Conservation (phyloP, 2,329 filamentous ascomycete species). For the Penicillium sp. region DNA sequence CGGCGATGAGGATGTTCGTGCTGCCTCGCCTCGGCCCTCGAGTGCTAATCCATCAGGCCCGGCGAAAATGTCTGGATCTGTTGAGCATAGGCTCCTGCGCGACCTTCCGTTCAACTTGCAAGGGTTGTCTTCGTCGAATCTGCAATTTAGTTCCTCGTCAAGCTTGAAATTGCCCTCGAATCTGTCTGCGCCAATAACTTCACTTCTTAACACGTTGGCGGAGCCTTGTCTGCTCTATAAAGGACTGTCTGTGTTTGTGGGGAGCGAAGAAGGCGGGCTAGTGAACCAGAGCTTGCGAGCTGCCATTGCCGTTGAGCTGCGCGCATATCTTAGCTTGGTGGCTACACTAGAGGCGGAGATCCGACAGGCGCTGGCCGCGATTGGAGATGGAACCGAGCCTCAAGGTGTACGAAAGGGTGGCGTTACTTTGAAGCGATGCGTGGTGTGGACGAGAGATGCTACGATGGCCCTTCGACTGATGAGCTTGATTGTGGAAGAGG, state of each 20-base stretch:
- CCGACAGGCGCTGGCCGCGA: slow-evolving; percentile 70
- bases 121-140: slow-evolving; percentile 81
- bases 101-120: slow-evolving; percentile 93
- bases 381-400: slow-evolving; percentile 60
- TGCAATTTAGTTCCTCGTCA: slow-evolving; percentile 70
- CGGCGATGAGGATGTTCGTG: slow-evolving; percentile 20
- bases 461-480: slow-evolving; percentile 93
- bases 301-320: slow-evolving; percentile 78
- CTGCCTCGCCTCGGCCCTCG: slow-evolving; percentile 29
- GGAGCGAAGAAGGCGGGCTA: slow-evolving; percentile 77
- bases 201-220: slow-evolving; percentile 82
- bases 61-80: slow-evolving; percentile 54
- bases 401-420: slow-evolving; percentile 78
- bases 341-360: slow-evolving; percentile 93
- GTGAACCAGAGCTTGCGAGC: slow-evolving; percentile 88
- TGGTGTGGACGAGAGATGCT: slow-evolving; percentile 95
- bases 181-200: slow-evolving; percentile 79
- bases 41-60: slow-evolving; percentile 25
- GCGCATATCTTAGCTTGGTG: slow-evolving; percentile 85
- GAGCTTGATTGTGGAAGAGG: slow-evolving; percentile 91
- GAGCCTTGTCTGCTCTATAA: slow-evolving; percentile 93
- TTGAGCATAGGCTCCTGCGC: slow-evolving; percentile 66
- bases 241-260: slow-evolving; percentile 75
- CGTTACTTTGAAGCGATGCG: slow-evolving; percentile 90
- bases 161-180: slow-evolving; percentile 74